phyloP scores from a whole-genome alignment of 495 filamentous ascomycete species.

The Aspergillus cristatus region DNA sequence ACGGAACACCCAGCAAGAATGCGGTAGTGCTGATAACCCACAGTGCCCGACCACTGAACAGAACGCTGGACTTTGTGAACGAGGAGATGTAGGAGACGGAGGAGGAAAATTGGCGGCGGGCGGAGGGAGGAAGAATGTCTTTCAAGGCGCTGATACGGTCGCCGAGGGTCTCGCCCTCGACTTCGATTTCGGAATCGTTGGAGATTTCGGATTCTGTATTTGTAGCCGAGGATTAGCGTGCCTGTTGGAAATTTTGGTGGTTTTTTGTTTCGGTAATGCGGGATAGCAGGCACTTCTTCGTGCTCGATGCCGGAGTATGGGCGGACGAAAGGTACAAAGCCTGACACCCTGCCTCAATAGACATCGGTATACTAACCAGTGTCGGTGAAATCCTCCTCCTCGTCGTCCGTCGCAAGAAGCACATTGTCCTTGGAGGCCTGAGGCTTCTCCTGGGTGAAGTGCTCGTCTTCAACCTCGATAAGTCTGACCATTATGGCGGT shows the following conservation, averaged over 20 bases:
- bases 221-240: too few relatives aligned
- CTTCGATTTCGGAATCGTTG: slow-evolving; percentile 33
- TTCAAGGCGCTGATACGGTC: slow-evolving; percentile 79
- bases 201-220: slow-evolving; percentile 46
- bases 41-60: slow-evolving; percentile 68
- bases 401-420: slow-evolving; percentile 57
- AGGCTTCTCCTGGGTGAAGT: slow-evolving; percentile 69
- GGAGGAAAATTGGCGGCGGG: slow-evolving; percentile 58
- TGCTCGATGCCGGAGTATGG: too few relatives aligned
- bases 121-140: slow-evolving; percentile 83
- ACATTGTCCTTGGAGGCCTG: slow-evolving; percentile 44
- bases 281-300: too few relatives aligned
- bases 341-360: too few relatives aligned
- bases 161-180: slow-evolving; percentile 52
- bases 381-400: slow-evolving; percentile 83
- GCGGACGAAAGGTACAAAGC: too few relatives aligned
- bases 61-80: slow-evolving; percentile 51
- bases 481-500: slow-evolving; percentile 83
- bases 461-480: slow-evolving; percentile 90
- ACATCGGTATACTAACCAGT: slow-evolving; percentile 68
- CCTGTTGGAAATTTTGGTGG: too few relatives aligned
- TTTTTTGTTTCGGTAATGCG: neutral
- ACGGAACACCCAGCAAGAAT: slow-evolving; percentile 85
- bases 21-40: slow-evolving; percentile 84
- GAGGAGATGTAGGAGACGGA: slow-evolving; percentile 47